These are phyloP conservation scores for Endocalyx cinctus DNA, from an alignment of 2,329 filamentous ascomycete genomes.

Conservation along the genomic window DNA sequence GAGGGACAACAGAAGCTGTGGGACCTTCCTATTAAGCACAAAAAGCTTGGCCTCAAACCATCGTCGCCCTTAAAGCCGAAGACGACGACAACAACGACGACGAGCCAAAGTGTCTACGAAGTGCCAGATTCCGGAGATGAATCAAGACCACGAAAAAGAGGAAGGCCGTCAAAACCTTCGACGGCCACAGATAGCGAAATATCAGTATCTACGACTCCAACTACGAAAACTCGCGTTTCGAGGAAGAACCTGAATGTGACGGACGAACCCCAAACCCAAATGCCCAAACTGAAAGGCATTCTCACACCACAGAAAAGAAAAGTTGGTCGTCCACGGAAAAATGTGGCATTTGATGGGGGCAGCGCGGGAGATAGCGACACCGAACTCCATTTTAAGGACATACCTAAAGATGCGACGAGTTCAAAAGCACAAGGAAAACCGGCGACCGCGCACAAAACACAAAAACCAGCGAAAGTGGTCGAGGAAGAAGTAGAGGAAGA, in stretches of 20 bases:
- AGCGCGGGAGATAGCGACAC: constrained; percentile 21
- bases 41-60: constrained; percentile 18
- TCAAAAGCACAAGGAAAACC: constrained; percentile 4
- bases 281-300: constrained; percentile 46
- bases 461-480: constrained; percentile 5
- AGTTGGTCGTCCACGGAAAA: constrained; percentile 41
- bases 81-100: constrained; percentile 1
- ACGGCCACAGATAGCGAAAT: too few relatives aligned
- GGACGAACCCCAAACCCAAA: constrained; percentile 4
- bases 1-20: constrained; percentile 8
- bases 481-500: constrained; percentile 9
- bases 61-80: constrained; percentile 7
- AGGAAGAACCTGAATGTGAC: too few relatives aligned
- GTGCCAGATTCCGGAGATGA: constrained; percentile 26
- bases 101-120: constrained; percentile 20
- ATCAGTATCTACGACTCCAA: too few relatives aligned
- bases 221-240: too few relatives aligned
- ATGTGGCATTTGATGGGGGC: constrained; percentile 45
- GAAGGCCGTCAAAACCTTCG: constrained; percentile 2
- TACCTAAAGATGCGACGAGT: constrained; percentile 35
- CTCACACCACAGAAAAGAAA: constrained; percentile 48
- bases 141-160: constrained; percentile 10
- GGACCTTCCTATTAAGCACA: constrained; percentile 14
- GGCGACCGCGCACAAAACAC: background rate
- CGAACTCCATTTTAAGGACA: constrained; percentile 50